Base-by-base conservation (phyloP, 805 yeast species). In the Debaryomyces castellii region DNA sequence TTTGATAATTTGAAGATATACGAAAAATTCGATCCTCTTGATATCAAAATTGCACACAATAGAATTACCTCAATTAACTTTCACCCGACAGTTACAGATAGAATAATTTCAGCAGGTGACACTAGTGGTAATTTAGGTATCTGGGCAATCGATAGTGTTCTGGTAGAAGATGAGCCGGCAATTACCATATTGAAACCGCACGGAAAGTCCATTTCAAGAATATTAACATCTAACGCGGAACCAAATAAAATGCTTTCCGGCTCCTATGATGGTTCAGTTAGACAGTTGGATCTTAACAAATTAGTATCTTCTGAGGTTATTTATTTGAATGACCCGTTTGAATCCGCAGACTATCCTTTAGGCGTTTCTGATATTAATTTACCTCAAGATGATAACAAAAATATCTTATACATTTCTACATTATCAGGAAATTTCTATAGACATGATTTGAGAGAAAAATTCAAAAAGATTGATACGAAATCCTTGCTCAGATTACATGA, bases 211-310 rank as follows among this genome's bases (percentile, higher is more conserved):
- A 78, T 92, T 6, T 78, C 92, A 4, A 77, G 80, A 41, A 77
- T 90, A 25, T 71, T 77, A 11, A 76, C 83, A 27, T 79, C 80
- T 39, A 67, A 75, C 0, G 64, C 68, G 1, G 68, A 76, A 21
- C 75, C 81, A 7, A 69, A 78, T 20, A 78, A 80, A 49, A 73
- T 92, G 1, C 74, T 81, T 32, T 81, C 94, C 0, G 74, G 85
- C 3, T 84, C 96, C 2, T 92, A 92, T 60, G 99, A 92, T 66
- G 97, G 97, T 0, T 83, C 95, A 0, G 76, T 92, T 2, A 71
- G 98, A 46, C 63, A 74, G 20, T 71, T 89, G 41, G 96, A 92
- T 61, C 65, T 94, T 48, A 71, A 73, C 33, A 77, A 79, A 33
- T 71, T 83, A 49, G 69, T 77, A 36, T 80, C 89, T 5, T 64